A percentile compares a stretch with the other conserved stretches of the same genome.
These are phyloP conservation scores for Colletotrichum salicis DNA, from an alignment of 2,329 filamentous ascomycete genomes.

Conservation along the genomic window DNA sequence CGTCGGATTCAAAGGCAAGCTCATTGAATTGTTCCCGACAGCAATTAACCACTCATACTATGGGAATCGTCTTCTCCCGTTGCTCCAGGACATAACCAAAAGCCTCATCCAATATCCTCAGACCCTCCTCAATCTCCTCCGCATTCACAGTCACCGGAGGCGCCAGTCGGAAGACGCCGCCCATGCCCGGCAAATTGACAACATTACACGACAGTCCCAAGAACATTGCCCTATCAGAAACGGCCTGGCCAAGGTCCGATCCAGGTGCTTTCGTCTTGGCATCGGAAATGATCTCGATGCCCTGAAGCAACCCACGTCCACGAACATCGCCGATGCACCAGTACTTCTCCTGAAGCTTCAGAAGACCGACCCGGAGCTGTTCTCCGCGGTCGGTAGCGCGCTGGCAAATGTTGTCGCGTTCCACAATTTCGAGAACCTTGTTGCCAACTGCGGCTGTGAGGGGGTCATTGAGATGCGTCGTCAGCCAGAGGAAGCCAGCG, in stretches of 20 bases:
- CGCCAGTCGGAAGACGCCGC: constrained; percentile 61
- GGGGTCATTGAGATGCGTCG: constrained; percentile 66
- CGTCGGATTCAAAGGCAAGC: neutral
- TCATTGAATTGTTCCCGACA: neutral
- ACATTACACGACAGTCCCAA: constrained; percentile 61
- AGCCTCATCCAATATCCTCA: constrained; percentile 61
- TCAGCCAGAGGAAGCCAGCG: constrained; percentile 59
- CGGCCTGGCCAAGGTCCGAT: constrained; percentile 52
- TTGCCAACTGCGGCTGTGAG: constrained; percentile 63
- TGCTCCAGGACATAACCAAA: constrained; percentile 43
- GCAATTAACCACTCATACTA: neutral
- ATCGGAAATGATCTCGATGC: constrained; percentile 61
- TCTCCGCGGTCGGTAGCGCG: constrained; percentile 53
- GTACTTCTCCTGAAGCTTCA: constrained; percentile 57
- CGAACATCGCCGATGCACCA: constrained; percentile 64
- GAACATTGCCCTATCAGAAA: constrained; percentile 56
- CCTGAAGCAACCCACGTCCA: constrained; percentile 60
- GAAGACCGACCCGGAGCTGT: constrained; percentile 55
- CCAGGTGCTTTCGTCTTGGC: constrained; percentile 54
- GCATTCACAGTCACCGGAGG: constrained; percentile 60
- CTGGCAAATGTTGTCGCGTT: constrained; percentile 56
- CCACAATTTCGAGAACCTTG: constrained; percentile 65
- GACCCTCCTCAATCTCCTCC: constrained; percentile 55
- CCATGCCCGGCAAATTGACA: constrained; percentile 57
- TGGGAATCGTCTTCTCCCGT: neutral